These are phyloP conservation scores for Podosphaera leucotricha DNA, from an alignment of 2,329 filamentous ascomycete genomes.

Conservation along the genomic window DNA sequence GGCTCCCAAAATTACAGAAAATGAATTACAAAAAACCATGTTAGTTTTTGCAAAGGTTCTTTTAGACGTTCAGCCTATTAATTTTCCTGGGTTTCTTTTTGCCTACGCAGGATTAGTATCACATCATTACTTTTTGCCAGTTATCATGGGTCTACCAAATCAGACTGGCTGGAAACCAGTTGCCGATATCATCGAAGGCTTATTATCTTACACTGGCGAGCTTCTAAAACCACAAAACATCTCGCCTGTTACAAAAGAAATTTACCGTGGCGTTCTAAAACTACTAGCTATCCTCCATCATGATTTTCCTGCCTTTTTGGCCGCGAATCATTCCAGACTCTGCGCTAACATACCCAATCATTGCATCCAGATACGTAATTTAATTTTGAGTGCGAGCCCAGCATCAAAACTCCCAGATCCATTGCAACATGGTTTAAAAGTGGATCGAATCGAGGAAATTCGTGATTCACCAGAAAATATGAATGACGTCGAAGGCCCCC, in stretches of 20 bases:
- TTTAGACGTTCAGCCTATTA: constrained; percentile 47
- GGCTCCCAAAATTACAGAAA: constrained; percentile 31
- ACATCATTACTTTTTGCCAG: constrained; percentile 66
- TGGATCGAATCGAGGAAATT: constrained; percentile 54
- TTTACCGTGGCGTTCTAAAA: constrained; percentile 66
- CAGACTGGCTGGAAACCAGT: constrained; percentile 55
- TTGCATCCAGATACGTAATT: constrained; percentile 69
- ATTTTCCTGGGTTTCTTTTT: constrained; percentile 65
- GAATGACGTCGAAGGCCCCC: constrained; percentile 29
- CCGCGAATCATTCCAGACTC: constrained; percentile 63
- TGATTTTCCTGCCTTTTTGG: constrained; percentile 83
- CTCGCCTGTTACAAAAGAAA: constrained; percentile 47
- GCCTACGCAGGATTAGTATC: constrained; percentile 64
- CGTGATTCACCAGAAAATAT: constrained; percentile 40
- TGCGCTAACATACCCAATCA: constrained; percentile 62
- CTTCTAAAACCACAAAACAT: constrained; percentile 53
- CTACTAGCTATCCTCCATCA: constrained; percentile 71
- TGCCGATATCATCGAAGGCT: constrained; percentile 46
- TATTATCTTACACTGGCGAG: constrained; percentile 54
- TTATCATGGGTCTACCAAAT: constrained; percentile 43
- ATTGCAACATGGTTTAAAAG: constrained; percentile 48
- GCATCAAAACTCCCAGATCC: constrained; percentile 51
- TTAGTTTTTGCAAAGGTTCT: constrained; percentile 49
- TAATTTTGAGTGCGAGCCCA: constrained; percentile 53
- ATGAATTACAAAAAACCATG: constrained; percentile 45